phyloP scores from a whole-genome alignment of 148 eudicot genomes.

The Persicaria maculosa region DNA sequence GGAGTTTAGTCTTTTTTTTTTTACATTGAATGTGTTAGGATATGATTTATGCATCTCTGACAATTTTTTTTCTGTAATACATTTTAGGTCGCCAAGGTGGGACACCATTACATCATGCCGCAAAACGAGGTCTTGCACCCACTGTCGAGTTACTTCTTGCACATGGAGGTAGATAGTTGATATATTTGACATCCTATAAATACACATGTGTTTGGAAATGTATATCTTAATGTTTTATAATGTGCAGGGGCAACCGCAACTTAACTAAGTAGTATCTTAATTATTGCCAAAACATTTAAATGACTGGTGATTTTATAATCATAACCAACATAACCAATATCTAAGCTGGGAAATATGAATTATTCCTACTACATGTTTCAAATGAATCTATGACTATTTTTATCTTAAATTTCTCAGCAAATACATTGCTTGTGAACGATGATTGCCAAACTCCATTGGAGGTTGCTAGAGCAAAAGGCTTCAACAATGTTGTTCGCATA shows the following conservation, averaged over 20 bases:
- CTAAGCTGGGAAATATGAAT: background rate
- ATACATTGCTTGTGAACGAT: constrained; percentile 85
- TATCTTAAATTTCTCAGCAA: constrained; percentile 44
- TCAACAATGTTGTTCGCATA: constrained; percentile 60
- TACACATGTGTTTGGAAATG: background rate
- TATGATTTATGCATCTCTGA: background rate
- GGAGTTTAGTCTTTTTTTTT: background rate
- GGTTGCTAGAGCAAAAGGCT: constrained; percentile 76
- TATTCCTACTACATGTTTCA: background rate
- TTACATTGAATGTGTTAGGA: background rate
- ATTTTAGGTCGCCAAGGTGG: constrained; percentile 74
- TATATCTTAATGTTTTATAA: background rate
- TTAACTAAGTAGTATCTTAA: background rate
- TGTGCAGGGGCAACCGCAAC: background rate
- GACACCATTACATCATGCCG: constrained; percentile 95
- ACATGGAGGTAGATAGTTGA: constrained; percentile 54
- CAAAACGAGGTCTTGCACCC: constrained; percentile 78
- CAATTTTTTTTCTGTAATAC: background rate
- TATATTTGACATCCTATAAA: background rate
- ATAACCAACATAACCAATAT: background rate
- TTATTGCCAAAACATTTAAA: background rate
- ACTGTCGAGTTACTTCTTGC: constrained; percentile 72
- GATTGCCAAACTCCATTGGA: constrained; percentile 91
- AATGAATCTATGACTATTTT: background rate
- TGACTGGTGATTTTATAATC: background rate